Base-by-base conservation (phyloP, 2,329 filamentous ascomycete species). In the Pestalotiopsis sp. region DNA sequence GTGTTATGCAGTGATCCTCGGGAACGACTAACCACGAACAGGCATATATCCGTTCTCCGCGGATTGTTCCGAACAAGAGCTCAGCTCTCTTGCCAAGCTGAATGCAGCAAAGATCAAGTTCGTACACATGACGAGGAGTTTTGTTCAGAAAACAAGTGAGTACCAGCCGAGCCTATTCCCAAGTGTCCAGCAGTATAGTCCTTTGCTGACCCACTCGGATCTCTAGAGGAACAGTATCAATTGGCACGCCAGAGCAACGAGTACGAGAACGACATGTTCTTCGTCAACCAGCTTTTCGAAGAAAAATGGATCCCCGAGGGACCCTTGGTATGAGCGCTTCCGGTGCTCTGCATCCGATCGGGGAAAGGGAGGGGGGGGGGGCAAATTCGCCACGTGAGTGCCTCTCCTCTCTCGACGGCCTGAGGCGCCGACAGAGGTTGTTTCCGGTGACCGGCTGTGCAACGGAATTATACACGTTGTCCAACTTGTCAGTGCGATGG, bases 221-320 rank as follows among this genome's bases (percentile, higher is more conserved):
- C 9, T 27, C 27, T 14, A 85, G 83, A 76, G 68, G 74, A 72
- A 69, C 72, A 78, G 20, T 90, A 87, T 87, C 79, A 84, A 61
- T 77, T 78, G 31, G 72, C 88, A 62, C 80, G 83, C 65, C 79
- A 81, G 13, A 78, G 74, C 49, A 78, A 81, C 17, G 80, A 78
- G 45, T 89, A 85, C 71, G 86, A 89, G 72, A 74, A 89, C 73
- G 85, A 89, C 72, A 88, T 86, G 73, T 90, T 84, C 74, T 90
- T 89, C 73, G 81, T 89, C 71, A 87, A 86, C 73, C 88, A 90
- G 74, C 78, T 90, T 38, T 90, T 85, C 74, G 85, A 89, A 72
- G 80, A 83, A 68, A 84, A 86, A 66, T 90, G 88, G 88, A 79
- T 82, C 70, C 82, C 83, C 6, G 78, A 79, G 59, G 69, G 75